Evolutionary conservation across 2,329 filamentous ascomycete species (phyloP).

Genomic region (Cadophora sp.): DNA sequence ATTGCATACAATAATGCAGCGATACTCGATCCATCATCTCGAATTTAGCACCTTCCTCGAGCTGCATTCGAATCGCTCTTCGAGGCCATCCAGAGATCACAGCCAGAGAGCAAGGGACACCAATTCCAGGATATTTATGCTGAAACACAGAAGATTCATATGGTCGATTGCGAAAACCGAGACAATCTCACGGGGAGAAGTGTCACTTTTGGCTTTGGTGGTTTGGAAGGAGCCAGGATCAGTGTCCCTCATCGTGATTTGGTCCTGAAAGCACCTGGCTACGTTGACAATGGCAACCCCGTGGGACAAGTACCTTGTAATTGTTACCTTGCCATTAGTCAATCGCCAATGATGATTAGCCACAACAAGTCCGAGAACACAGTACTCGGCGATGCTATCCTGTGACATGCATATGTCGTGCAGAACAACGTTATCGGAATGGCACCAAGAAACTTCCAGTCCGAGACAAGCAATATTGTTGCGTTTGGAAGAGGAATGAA

Average conservation of each 20-base stretch:
- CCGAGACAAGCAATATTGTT: slow-evolving; percentile 33
- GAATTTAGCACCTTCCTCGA: neutral
- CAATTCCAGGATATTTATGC: neutral
- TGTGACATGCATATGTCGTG: slow-evolving; percentile 60
- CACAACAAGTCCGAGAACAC: neutral
- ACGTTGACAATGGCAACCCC: neutral
- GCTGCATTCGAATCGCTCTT: neutral
- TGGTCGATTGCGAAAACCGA: neutral
- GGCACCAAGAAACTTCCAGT: slow-evolving; percentile 54
- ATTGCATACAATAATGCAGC: neutral
- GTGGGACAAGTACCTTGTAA: neutral
- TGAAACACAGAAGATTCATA: neutral
- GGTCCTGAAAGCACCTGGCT: neutral
- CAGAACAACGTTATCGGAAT: slow-evolving; percentile 55
- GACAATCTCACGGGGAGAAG: neutral
- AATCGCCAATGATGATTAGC: neutral
- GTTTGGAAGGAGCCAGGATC: neutral
- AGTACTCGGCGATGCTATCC: slow-evolving; percentile 57
- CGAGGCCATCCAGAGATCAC: neutral
- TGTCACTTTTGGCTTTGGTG: neutral
- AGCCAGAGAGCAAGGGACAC: too few relatives aligned
- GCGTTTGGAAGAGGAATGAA: slow-evolving; percentile 27
- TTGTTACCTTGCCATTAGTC: neutral
- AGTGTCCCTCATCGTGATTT: neutral
- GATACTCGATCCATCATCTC: neutral